Evolutionary conservation across 2,329 filamentous ascomycete species (phyloP).

Genomic region (Arthrobotrys musiformis): DNA sequence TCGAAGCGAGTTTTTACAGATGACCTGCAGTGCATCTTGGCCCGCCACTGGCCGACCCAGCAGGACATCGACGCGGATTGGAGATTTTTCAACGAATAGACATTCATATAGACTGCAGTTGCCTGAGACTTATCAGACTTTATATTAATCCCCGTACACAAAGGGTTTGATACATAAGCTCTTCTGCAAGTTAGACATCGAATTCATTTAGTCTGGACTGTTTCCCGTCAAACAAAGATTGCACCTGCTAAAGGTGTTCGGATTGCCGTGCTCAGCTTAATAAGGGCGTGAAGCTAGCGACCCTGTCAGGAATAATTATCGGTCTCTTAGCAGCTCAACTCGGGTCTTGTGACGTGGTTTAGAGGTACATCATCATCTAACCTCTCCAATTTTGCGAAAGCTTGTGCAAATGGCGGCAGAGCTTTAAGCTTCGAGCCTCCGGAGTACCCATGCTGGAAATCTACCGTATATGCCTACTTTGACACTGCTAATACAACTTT

Average conservation of each 20-base stretch:
- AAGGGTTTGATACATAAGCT: background rate
- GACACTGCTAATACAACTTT: background rate
- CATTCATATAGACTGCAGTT: background rate
- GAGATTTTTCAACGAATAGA: background rate
- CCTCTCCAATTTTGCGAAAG: background rate
- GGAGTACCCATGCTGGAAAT: background rate
- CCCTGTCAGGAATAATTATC: background rate
- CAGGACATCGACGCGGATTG: background rate
- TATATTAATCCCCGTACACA: background rate
- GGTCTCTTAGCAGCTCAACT: background rate
- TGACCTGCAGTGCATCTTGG: conserved; percentile 36
- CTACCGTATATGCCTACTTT: background rate
- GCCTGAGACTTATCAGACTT: background rate
- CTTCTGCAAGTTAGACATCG: background rate
- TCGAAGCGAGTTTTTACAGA: conserved; percentile 36
- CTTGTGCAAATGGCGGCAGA: background rate
- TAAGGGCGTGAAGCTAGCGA: background rate
- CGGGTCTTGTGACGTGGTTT: background rate
- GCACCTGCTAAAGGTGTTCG: conserved; percentile 47
- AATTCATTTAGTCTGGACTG: background rate
- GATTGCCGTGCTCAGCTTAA: conserved; percentile 34
- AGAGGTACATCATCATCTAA: background rate
- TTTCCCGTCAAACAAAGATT: background rate
- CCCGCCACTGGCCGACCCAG: background rate
- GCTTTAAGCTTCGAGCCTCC: background rate